Percentiles rank a stretch among this genome's conserved stretches.
phyloP scores from a whole-genome alignment of 2,329 filamentous ascomycete genomes.

The Calonectria pauciramosa region DNA sequence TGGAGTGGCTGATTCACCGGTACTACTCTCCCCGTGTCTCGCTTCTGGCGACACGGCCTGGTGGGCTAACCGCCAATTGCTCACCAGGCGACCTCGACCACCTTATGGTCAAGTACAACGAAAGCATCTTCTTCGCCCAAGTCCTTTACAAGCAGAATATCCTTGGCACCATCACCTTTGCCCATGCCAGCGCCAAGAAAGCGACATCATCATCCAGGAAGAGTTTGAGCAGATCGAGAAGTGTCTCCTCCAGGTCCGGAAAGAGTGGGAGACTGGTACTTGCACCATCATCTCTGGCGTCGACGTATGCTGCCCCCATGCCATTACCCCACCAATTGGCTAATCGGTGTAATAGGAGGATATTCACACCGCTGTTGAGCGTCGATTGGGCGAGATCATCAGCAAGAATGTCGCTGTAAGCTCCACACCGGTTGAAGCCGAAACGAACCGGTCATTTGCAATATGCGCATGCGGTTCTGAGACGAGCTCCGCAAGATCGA shows the following conservation, averaged over 20 bases:
- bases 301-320: slow-evolving; percentile 50
- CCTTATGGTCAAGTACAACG: slow-evolving; percentile 89
- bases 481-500: slow-evolving; percentile 43
- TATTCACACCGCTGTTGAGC: slow-evolving; percentile 68
- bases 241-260: slow-evolving; percentile 39
- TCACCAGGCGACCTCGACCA: slow-evolving; percentile 81
- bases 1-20: slow-evolving; percentile 67
- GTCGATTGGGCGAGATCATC: slow-evolving; percentile 75
- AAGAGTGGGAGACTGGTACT: slow-evolving; percentile 65
- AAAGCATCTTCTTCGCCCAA: slow-evolving; percentile 83
- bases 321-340: slow-evolving; percentile 54
- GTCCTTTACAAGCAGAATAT: slow-evolving; percentile 86
- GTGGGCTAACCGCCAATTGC: background rate
- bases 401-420: slow-evolving; percentile 78
- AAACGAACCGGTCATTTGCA: slow-evolving; percentile 81
- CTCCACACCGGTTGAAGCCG: slow-evolving; percentile 78
- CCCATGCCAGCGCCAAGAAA: slow-evolving; percentile 82
- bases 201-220: slow-evolving; percentile 76
- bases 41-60: background rate
- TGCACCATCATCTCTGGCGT: slow-evolving; percentile 40
- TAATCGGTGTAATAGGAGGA: slow-evolving; percentile 31
- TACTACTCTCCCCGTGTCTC: slow-evolving; percentile 43
- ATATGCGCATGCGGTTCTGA: slow-evolving; percentile 75
- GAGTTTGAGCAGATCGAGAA: too few relatives aligned
- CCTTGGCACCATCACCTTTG: slow-evolving; percentile 83